These are phyloP conservation scores for Carex myosuroides DNA, from an alignment of 176 grass and related monocot genomes.

Conservation along the genomic window DNA sequence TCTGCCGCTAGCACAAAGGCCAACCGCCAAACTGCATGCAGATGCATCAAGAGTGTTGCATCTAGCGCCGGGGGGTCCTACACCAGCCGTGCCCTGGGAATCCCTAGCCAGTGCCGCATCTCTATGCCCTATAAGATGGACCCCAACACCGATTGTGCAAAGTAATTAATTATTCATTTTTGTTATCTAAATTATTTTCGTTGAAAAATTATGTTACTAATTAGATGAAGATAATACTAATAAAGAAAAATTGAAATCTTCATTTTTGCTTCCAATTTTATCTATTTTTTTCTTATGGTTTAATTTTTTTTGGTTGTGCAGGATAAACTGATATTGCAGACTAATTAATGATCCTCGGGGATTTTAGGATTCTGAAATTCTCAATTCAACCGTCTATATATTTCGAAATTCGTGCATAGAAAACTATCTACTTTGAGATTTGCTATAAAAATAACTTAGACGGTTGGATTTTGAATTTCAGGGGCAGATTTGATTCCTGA, in stretches of 20 bases:
- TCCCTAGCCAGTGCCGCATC: conserved; percentile 35
- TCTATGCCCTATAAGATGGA: conserved; percentile 37
- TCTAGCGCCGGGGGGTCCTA: conserved; percentile 18
- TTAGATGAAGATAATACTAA: neutral
- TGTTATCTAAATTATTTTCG: no score
- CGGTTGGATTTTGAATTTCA: no score
- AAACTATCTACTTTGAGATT: no score
- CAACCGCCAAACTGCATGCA: conserved; percentile 39
- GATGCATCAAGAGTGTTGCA: conserved; percentile 42
- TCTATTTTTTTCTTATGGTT: no score
- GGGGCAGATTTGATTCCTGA: no score
- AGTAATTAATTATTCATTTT: conserved; percentile 17
- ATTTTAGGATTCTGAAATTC: no score
- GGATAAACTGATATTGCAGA: neutral
- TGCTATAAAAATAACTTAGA: no score
- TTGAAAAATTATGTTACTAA: neutral
- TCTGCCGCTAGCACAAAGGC: conserved; percentile 1
- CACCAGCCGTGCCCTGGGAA: conserved; percentile 32
- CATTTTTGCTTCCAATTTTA: neutral
- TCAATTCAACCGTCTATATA: no score
- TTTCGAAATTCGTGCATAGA: no score
- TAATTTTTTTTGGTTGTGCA: neutral
- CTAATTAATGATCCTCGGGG: no score
- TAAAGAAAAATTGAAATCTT: neutral
- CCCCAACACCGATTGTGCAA: conserved; percentile 38